Conservation (phyloP, 2,329 filamentous ascomycete genomes). For the Tolypocladium capitatum region DNA sequence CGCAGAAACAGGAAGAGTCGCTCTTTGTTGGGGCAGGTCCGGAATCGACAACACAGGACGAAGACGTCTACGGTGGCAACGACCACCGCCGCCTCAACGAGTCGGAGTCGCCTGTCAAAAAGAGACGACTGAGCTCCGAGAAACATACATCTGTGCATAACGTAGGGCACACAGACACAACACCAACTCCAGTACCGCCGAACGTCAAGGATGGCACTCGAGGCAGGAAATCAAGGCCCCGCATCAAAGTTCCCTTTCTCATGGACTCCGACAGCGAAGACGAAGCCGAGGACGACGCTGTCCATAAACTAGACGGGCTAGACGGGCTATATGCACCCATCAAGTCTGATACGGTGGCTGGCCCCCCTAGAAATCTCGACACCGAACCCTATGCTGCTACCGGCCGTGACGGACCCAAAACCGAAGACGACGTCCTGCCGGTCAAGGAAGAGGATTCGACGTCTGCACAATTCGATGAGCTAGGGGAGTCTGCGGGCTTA, state of each 20-base stretch:
- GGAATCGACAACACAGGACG: slow-evolving; percentile 9
- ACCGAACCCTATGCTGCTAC: neutral
- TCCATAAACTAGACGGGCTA: neutral
- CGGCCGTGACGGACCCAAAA: neutral
- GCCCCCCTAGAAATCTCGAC: neutral
- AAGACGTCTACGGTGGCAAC: slow-evolving; percentile 16
- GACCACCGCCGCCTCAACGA: slow-evolving; percentile 19
- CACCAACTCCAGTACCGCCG: slow-evolving; percentile 7
- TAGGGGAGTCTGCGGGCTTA: slow-evolving; percentile 25
- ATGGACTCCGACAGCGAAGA: slow-evolving; percentile 52
- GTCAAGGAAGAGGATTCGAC: slow-evolving; percentile 13
- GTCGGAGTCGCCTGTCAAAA: slow-evolving; percentile 18
- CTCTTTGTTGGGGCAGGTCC: slow-evolving; percentile 35
- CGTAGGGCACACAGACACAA: neutral
- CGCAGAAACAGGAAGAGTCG: slow-evolving; percentile 42
- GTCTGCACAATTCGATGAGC: slow-evolving; percentile 19
- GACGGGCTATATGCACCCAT: neutral
- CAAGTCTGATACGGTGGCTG: neutral
- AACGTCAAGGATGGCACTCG: slow-evolving; percentile 11
- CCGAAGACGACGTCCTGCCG: neutral
- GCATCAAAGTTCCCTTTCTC: slow-evolving; percentile 43
- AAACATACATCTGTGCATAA: neutral
- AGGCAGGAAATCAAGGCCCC: slow-evolving; percentile 9
- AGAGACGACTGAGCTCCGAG: slow-evolving; percentile 14
- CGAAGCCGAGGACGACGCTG: slow-evolving; percentile 9